Base-by-base conservation (phyloP, 805 yeast genomes). In the Lipomyces orientalis region DNA sequence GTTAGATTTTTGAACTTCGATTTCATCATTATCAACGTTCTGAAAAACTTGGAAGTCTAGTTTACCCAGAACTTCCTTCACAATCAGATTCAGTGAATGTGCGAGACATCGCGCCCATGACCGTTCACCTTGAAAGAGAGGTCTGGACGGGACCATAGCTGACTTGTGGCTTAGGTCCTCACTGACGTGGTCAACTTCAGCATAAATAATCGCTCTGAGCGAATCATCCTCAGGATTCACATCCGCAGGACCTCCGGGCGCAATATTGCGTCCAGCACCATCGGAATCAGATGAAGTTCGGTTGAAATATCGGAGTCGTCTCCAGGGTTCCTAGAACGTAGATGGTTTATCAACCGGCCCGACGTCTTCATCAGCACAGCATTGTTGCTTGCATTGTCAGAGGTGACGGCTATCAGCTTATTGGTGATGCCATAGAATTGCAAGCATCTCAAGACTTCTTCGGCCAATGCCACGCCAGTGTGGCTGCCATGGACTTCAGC, bases 171-270 rank as follows among this genome's bases (percentile, higher is more conserved):
- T n/a, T n/a, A n/a, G n/a, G n/a, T n/a, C n/a, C n/a, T n/a, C n/a
- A n/a, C n/a, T n/a, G n/a, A n/a, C n/a, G n/a, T n/a, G n/a, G n/a
- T n/a, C n/a, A n/a, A n/a, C n/a, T n/a, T n/a, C n/a, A 51, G 54
- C 54, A 51, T 10, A 51, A 51, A 4, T 51, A 51, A 51, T 51
- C 54, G 54, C 14, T 25, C 54, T 51, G 54, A 51, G 54, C 25
- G 54, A 51, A 51, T 51, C 31, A 10, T 51, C 54, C 54, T 51
- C 54, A 51, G 54, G 4, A 2, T 51, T 51, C 54, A 51, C n/a
- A 51, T 51, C n/a, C n/a, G 54, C n/a, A 51, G 54, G 54, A 51
- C n/a, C 54, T 51, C 54, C n/a, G n/a, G 54, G n/a, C n/a, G n/a
- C 54, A 51, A 25, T 51, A 51, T 22, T 51, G n/a, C 2, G 2